Evolutionary conservation across 2,329 filamentous ascomycete species (phyloP).

Genomic region (Lachnellula hyalina): DNA sequence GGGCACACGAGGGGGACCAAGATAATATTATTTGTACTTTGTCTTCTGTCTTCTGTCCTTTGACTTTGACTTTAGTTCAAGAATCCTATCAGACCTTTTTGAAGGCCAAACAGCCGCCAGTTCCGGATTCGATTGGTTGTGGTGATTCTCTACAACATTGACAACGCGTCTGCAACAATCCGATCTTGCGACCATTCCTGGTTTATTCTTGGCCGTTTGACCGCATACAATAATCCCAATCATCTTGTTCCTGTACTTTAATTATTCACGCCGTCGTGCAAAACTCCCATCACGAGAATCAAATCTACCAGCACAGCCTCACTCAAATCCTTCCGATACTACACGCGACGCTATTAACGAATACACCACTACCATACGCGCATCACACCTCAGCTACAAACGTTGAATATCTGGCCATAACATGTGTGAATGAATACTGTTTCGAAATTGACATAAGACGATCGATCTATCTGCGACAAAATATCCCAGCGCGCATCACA

Average conservation of each 20-base stretch:
- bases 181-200: no score
- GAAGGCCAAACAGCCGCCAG: no score
- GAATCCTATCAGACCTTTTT: no score
- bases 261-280: background rate
- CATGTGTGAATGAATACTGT: background rate
- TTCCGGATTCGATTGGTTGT: no score
- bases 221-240: background rate
- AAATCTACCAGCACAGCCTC: constrained; percentile 10
- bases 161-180: no score
- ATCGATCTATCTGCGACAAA: background rate
- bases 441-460: constrained; percentile 3
- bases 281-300: background rate
- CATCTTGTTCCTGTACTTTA: background rate
- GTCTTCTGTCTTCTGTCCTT: no score
- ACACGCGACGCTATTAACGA: constrained; percentile 3
- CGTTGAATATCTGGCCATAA: background rate
- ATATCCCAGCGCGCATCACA: constrained; percentile 19
- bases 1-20: no score
- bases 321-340: constrained; percentile 6
- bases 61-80: no score
- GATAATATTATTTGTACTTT: no score
- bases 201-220: background rate
- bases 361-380: background rate
- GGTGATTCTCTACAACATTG: no score
- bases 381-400: background rate